Evolutionary conservation across 2,329 filamentous ascomycete genomes (phyloP).

Genomic region (Exophiala xenobiotica): DNA sequence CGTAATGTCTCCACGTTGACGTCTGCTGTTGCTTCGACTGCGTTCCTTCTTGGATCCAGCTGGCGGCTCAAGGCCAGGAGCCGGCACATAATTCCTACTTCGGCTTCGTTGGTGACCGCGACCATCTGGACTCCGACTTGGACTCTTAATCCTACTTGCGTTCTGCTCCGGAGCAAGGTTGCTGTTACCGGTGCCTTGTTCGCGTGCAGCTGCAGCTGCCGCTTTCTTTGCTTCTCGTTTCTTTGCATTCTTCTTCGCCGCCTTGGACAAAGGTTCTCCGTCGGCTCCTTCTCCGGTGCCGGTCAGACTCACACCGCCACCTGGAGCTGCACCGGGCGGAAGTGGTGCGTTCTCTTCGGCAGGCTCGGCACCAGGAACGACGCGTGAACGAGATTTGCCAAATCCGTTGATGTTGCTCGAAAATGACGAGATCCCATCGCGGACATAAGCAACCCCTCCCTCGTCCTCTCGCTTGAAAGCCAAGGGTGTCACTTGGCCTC

Average conservation of each 20-base stretch:
- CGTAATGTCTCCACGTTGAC: slow-evolving; percentile 31
- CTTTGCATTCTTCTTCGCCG: slow-evolving; percentile 96
- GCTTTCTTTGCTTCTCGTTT: slow-evolving; percentile 92
- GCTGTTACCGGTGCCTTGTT: slow-evolving; percentile 27
- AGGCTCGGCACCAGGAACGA: slow-evolving; percentile 83
- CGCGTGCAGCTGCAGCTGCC: slow-evolving; percentile 71
- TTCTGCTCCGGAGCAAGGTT: slow-evolving; percentile 24
- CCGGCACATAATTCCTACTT: slow-evolving; percentile 39
- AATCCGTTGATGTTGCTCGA: slow-evolving; percentile 72
- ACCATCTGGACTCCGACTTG: slow-evolving; percentile 48
- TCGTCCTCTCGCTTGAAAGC: slow-evolving; percentile 98
- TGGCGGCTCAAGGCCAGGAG: slow-evolving; percentile 25
- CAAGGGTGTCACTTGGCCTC: slow-evolving; percentile 81
- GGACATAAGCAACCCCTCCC: slow-evolving; percentile 82
- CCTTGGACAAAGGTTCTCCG: slow-evolving; percentile 72
- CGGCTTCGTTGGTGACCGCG: slow-evolving; percentile 55
- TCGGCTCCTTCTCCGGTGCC: slow-evolving; percentile 62
- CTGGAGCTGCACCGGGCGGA: slow-evolving; percentile 67
- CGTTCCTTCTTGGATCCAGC: slow-evolving; percentile 26
- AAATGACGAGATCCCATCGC: slow-evolving; percentile 72
- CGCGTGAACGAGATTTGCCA: slow-evolving; percentile 68
- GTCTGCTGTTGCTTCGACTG: slow-evolving; percentile 32
- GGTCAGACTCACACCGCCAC: slow-evolving; percentile 64
- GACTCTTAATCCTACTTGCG: slow-evolving; percentile 29
- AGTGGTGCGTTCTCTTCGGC: slow-evolving; percentile 55